Conservation (phyloP, 495 filamentous ascomycete genomes). For the Articulospora tetracladia region DNA sequence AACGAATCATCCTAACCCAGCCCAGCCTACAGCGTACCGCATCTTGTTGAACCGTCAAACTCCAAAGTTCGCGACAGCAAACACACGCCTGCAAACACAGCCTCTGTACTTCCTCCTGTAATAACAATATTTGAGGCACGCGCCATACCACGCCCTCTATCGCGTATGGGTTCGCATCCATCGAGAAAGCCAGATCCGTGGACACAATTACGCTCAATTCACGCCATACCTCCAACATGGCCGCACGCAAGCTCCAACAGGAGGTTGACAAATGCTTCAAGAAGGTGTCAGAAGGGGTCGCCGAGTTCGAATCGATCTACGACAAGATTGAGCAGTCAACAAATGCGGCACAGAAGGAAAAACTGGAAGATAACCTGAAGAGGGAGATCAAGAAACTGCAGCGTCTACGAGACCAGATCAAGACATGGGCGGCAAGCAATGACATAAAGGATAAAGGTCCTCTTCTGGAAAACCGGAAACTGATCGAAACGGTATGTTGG, state of each 20-base stretch:
- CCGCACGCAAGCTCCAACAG: constrained; percentile 89
- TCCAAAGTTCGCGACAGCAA: neutral
- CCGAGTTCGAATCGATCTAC: constrained; percentile 86
- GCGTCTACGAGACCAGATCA: constrained; percentile 95
- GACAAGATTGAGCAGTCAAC: constrained; percentile 90
- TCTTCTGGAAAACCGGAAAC: constrained; percentile 84
- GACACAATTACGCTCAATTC: constrained; percentile 19
- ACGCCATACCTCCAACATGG: constrained; percentile 53
- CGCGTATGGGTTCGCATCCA: constrained; percentile 15
- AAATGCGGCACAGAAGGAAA: constrained; percentile 95
- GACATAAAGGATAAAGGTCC: constrained; percentile 99
- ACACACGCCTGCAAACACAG: no score
- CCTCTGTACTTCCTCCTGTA: constrained; percentile 7
- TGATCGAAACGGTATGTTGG: constrained; percentile 83
- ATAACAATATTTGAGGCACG: constrained; percentile 2
- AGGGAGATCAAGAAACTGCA: constrained; percentile 99
- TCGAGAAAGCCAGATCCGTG: constrained; percentile 14
- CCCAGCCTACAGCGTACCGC: no score
- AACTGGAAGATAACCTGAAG: constrained; percentile 94
- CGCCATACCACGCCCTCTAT: neutral
- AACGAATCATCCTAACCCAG: neutral
- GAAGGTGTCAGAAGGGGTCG: constrained; percentile 88
- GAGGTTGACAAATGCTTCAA: constrained; percentile 99
- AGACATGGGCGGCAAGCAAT: constrained; percentile 94
- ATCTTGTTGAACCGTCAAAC: no score